Percentiles rank a stretch among this genome's conserved stretches.
These are phyloP conservation scores for Lonicera japonica DNA, from an alignment of 129 eudicot genomes.

Conservation along the genomic window DNA sequence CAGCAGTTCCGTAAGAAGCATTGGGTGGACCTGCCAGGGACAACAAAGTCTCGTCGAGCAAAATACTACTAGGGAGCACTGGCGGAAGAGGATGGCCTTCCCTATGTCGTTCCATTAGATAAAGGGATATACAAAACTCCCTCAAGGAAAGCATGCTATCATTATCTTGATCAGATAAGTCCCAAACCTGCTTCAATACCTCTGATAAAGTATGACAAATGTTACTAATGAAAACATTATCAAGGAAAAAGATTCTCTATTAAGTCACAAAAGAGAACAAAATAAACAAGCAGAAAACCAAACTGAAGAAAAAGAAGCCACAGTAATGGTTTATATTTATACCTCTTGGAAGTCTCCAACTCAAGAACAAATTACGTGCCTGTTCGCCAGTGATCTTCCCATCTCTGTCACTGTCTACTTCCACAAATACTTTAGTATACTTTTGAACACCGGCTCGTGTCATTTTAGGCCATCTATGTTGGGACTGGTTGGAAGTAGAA, in stretches of 20 bases:
- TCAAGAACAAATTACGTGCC: constrained; percentile 79
- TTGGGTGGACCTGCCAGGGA: constrained; percentile 82
- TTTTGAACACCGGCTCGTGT: constrained; percentile 71
- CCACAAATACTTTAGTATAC: constrained; percentile 85
- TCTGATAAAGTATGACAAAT: constrained; percentile 36
- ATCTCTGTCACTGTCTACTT: constrained; percentile 89
- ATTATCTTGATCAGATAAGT: constrained; percentile 85
- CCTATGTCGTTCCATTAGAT: constrained; percentile 88
- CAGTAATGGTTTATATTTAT: neutral
- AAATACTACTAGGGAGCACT: constrained; percentile 65
- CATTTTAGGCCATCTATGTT: constrained; percentile 91
- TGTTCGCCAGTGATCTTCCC: constrained; percentile 88
- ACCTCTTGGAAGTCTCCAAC: constrained; percentile 99
- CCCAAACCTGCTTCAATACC: constrained; percentile 96
- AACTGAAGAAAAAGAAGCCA: neutral
- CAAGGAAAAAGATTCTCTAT: neutral
- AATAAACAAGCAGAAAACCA: neutral
- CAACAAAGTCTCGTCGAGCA: constrained; percentile 85
- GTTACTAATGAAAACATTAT: neutral
- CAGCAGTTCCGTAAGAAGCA: constrained; percentile 47
- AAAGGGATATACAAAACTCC: constrained; percentile 89
- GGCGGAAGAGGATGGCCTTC: constrained; percentile 89
- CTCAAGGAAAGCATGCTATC: constrained; percentile 97
- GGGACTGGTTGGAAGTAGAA: constrained; percentile 45
- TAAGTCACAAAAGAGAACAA: neutral